These are phyloP conservation scores for Ogataea angusta DNA, from an alignment of 805 yeast species.

Conservation along the genomic window DNA sequence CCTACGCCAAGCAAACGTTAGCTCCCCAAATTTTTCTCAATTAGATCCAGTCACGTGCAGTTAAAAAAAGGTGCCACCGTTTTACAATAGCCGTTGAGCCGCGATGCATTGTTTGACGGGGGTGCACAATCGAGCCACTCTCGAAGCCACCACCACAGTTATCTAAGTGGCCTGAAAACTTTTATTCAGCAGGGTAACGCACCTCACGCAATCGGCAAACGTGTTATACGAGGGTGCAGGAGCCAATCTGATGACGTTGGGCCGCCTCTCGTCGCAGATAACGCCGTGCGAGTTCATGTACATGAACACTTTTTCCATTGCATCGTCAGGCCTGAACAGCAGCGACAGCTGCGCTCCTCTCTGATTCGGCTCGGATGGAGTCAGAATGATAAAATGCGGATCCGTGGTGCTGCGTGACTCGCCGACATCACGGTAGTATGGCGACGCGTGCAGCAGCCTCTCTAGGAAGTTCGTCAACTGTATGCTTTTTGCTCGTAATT, in stretches of 20 bases:
- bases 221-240: slow-evolving; percentile 84
- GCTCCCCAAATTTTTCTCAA: slow-evolving; percentile 1
- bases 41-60: slow-evolving; percentile 19
- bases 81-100: slow-evolving; percentile 7
- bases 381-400: slow-evolving; percentile 62
- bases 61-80: slow-evolving; percentile 1
- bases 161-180: slow-evolving; percentile 27
- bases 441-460: slow-evolving; percentile 42
- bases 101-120: slow-evolving; percentile 1
- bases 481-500: slow-evolving; percentile 54
- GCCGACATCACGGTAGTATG: slow-evolving; percentile 39
- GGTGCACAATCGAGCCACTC: background rate
- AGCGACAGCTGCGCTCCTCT: slow-evolving; percentile 85
- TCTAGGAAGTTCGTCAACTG: slow-evolving; percentile 57
- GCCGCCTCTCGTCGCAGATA: slow-evolving; percentile 85
- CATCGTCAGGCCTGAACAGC: slow-evolving; percentile 53
- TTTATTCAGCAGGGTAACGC: slow-evolving; percentile 44
- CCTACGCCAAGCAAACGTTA: background rate
- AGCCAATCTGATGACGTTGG: slow-evolving; percentile 86
- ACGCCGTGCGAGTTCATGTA: slow-evolving; percentile 56
- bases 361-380: slow-evolving; percentile 56
- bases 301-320: slow-evolving; percentile 60
- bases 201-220: slow-evolving; percentile 55
- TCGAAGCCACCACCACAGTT: slow-evolving; percentile 15
- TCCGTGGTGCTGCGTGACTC: slow-evolving; percentile 15